Evolutionary conservation across 306 rosid genomes (phyloP).

Genomic region (Sphenostylis stenocarpa): DNA sequence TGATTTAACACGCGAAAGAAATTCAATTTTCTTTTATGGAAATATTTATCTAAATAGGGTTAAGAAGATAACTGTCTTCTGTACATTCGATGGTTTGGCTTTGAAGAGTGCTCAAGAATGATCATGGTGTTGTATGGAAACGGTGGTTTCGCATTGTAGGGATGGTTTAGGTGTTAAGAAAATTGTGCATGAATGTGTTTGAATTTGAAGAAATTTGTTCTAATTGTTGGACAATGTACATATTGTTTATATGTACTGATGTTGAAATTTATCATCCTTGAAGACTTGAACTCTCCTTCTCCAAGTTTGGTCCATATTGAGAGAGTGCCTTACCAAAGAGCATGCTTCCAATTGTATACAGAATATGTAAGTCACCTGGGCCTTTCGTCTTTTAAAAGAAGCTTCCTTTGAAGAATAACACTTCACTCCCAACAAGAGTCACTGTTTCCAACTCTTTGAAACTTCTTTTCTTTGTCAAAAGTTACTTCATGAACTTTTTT

Average conservation of each 20-base stretch:
- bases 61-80: background rate
- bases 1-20: background rate
- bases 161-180: constrained; percentile 6
- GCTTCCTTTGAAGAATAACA: too few species aligned
- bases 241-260: background rate
- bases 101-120: constrained; percentile 5
- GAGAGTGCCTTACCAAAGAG: too few species aligned
- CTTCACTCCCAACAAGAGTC: too few species aligned
- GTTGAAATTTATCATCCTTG: too few species aligned
- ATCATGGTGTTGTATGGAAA: background rate
- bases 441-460: too few species aligned
- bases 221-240: background rate
- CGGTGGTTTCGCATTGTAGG: constrained; percentile 7
- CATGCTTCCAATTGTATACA: too few species aligned
- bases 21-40: background rate
- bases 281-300: too few species aligned
- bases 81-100: background rate
- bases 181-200: background rate
- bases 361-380: too few species aligned
- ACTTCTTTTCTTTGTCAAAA: too few species aligned
- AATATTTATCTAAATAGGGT: background rate
- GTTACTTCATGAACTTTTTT: too few species aligned
- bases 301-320: too few species aligned
- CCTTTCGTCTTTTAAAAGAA: too few species aligned
- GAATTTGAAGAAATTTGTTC: background rate